Evolutionary conservation across 805 yeast species (phyloP).

Genomic region (Metschnikowia gelsemii): DNA sequence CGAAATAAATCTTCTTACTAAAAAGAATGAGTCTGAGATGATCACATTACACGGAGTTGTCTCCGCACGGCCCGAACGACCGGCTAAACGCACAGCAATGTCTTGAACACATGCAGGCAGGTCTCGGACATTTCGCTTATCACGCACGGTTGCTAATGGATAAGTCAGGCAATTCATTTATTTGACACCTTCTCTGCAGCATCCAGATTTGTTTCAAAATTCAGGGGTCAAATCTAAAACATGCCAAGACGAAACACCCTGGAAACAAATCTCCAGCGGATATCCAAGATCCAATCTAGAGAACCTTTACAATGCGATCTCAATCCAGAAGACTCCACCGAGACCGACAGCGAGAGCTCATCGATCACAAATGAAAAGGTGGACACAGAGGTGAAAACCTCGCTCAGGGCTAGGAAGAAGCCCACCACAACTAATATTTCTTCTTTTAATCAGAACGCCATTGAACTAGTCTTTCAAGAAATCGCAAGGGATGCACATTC

Average conservation of each 20-base stretch:
- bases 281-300: slow-evolving; percentile 9
- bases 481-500: slow-evolving; percentile 9
- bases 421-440: neutral
- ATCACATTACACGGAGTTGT: no score
- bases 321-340: slow-evolving; percentile 10
- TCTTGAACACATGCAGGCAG: slow-evolving; percentile 2
- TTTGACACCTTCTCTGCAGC: no score
- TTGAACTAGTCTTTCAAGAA: slow-evolving; percentile 13
- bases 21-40: neutral
- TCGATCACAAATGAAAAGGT: slow-evolving; percentile 2
- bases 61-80: neutral
- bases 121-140: slow-evolving; percentile 7
- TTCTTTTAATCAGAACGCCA: slow-evolving; percentile 9
- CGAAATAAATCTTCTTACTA: no score
- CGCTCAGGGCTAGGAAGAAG: slow-evolving; percentile 1
- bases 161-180: neutral
- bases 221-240: neutral
- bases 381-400: neutral
- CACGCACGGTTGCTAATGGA: slow-evolving; percentile 8
- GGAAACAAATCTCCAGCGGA: slow-evolving; percentile 11
- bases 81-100: slow-evolving; percentile 2
- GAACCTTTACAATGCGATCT: slow-evolving; percentile 13
- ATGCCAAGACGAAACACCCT: slow-evolving; percentile 7
- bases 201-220: no score
- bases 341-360: slow-evolving; percentile 9